Conservation (phyloP, 805 yeast genomes). For the Jamesozyma rosinii region DNA sequence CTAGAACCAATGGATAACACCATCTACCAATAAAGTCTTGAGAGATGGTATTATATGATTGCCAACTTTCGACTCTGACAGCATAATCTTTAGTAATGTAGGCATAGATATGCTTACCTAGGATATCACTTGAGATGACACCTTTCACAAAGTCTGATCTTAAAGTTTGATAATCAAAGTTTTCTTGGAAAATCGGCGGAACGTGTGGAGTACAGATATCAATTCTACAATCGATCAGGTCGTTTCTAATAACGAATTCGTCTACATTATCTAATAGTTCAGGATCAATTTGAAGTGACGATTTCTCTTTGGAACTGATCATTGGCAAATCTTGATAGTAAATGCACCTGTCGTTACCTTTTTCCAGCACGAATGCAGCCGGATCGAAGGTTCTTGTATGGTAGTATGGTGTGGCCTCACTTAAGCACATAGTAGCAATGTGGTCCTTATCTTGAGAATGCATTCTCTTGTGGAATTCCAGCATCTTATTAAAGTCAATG, state of each 20-base stretch:
- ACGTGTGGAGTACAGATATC: conserved; percentile 93
- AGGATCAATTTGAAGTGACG: conserved; percentile 61
- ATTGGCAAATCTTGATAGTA: conserved; percentile 73
- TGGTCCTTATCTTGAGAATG: conserved; percentile 77
- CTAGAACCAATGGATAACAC: conserved; percentile 88
- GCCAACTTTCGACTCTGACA: conserved; percentile 91
- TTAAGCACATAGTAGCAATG: conserved; percentile 86
- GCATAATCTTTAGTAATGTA: conserved; percentile 80
- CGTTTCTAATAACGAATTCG: conserved; percentile 77
- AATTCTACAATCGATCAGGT: conserved; percentile 90
- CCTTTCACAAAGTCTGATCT: conserved; percentile 87
- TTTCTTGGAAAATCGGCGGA: conserved; percentile 91
- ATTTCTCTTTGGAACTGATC: conserved; percentile 37
- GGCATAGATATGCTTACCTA: conserved; percentile 85
- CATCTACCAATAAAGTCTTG: conserved; percentile 87
- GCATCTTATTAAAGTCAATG: conserved; percentile 64
- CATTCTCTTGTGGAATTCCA: conserved; percentile 64
- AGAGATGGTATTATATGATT: conserved; percentile 83
- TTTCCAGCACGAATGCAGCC: conserved; percentile 76
- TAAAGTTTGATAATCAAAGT: conserved; percentile 84
- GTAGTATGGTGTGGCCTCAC: conserved; percentile 76
- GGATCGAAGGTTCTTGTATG: conserved; percentile 79
- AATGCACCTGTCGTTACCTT: conserved; percentile 62
- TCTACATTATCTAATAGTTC: conserved; percentile 68
- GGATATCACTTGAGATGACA: conserved; percentile 77